Conservation (phyloP, 1,139 yeast genomes). For the Debaryomyces udenii region DNA sequence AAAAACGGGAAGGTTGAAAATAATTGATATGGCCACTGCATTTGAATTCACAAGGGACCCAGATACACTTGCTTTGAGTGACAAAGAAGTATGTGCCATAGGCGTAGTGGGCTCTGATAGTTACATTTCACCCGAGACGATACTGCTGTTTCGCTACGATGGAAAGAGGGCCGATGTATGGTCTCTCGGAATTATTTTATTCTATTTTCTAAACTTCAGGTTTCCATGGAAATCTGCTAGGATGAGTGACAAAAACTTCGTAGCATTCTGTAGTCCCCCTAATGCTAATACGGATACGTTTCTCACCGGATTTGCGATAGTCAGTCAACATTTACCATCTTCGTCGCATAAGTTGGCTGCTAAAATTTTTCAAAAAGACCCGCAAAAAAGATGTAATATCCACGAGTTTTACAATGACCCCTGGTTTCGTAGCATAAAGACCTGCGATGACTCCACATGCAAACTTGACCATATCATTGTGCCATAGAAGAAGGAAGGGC, state of each 20-base stretch:
- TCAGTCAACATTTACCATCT: background rate
- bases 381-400: slow-evolving; percentile 19
- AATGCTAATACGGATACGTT: background rate
- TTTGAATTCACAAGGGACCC: slow-evolving; percentile 15
- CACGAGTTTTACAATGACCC: slow-evolving; percentile 15
- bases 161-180: slow-evolving; percentile 50
- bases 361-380: slow-evolving; percentile 21
- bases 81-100: slow-evolving; percentile 19
- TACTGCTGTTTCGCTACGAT: slow-evolving; percentile 36
- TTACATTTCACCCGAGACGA: slow-evolving; percentile 54
- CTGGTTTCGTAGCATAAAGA: slow-evolving; percentile 20
- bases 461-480: slow-evolving; percentile 17
- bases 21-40: slow-evolving; percentile 45
- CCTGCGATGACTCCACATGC: slow-evolving; percentile 18
- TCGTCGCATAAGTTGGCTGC: slow-evolving; percentile 13
- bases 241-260: slow-evolving; percentile 20
- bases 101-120: slow-evolving; percentile 56
- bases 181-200: slow-evolving; percentile 51
- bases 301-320: slow-evolving; percentile 1
- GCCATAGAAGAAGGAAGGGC: background rate
- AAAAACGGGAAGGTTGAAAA: slow-evolving; percentile 28
- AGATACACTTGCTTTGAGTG: slow-evolving; percentile 6
- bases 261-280: slow-evolving; percentile 12
- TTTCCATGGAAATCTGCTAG: slow-evolving; percentile 45
- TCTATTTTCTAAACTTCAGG: slow-evolving; percentile 28